Evolutionary conservation across 345 rosid species (phyloP).

Genomic region (Populus ilicifolia): DNA sequence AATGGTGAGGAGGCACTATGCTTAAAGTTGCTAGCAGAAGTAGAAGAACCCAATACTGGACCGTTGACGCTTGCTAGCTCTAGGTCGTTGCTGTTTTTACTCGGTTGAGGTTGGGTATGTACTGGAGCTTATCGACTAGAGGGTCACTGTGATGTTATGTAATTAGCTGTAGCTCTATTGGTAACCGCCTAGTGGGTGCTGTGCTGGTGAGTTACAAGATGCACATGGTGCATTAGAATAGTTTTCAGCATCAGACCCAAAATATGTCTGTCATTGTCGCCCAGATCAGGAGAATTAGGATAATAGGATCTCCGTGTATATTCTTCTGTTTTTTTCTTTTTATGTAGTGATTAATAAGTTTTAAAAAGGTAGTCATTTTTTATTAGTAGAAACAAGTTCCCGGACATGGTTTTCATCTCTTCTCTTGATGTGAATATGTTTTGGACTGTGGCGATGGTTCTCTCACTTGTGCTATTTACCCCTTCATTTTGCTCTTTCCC

Average conservation of each 20-base stretch:
- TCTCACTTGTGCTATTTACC: background rate
- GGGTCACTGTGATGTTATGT: slow-evolving; percentile 24
- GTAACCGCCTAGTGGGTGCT: slow-evolving; percentile 18
- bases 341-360: slow-evolving; percentile 24
- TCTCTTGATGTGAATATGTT: background rate
- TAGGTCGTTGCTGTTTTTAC: slow-evolving; percentile 1
- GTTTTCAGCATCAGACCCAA: slow-evolving; percentile 15
- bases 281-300: slow-evolving; percentile 36
- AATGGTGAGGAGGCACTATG: background rate
- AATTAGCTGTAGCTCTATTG: slow-evolving; percentile 25
- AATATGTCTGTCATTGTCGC: slow-evolving; percentile 20
- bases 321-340: slow-evolving; percentile 5
- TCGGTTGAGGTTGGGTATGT: background rate
- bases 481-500: background rate
- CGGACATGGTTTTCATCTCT: background rate
- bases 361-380: slow-evolving; percentile 1
- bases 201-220: slow-evolving; percentile 34
- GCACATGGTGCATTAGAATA: slow-evolving; percentile 25
- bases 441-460: background rate
- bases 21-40: background rate
- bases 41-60: background rate
- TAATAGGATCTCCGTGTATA: slow-evolving; percentile 36
- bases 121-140: slow-evolving; percentile 2
- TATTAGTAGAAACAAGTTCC: background rate
- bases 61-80: background rate